Evolutionary conservation across 139 green algal species (phyloP).

Genomic region (Picochlorum sp.): DNA sequence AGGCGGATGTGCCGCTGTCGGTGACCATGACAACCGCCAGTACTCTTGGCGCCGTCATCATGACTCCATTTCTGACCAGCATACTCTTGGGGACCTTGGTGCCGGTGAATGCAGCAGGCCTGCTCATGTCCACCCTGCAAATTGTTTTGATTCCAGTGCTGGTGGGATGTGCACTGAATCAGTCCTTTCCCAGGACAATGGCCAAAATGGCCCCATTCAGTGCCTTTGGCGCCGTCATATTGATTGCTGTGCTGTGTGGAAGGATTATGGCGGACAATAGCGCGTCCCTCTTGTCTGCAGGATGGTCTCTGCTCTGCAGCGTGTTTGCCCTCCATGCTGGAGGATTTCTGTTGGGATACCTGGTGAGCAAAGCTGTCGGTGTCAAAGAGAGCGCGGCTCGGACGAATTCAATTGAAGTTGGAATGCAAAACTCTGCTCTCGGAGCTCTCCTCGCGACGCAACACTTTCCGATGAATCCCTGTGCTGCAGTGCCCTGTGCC

Average conservation of each 20-base stretch:
- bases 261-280: slow-evolving; percentile 48
- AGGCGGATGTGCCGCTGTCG: slow-evolving; percentile 36
- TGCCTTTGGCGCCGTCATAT: slow-evolving; percentile 26
- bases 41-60: slow-evolving; percentile 52
- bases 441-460: slow-evolving; percentile 61
- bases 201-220: slow-evolving; percentile 10
- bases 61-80: slow-evolving; percentile 61
- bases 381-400: slow-evolving; percentile 36
- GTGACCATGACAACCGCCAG: slow-evolving; percentile 42
- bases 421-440: slow-evolving; percentile 67
- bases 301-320: slow-evolving; percentile 36
- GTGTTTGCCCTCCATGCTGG: slow-evolving; percentile 46
- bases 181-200: slow-evolving; percentile 35
- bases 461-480: slow-evolving; percentile 56
- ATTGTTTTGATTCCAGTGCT: slow-evolving; percentile 69
- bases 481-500: slow-evolving; percentile 62
- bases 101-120: slow-evolving; percentile 45
- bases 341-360: slow-evolving; percentile 56
- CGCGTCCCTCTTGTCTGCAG: slow-evolving; percentile 25
- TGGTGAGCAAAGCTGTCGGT: slow-evolving; percentile 27
- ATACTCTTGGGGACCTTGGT: slow-evolving; percentile 58
- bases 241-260: slow-evolving; percentile 49
- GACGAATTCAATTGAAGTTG: slow-evolving; percentile 58
- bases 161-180: slow-evolving; percentile 45
- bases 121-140: slow-evolving; percentile 60